These are phyloP conservation scores for Quercus phellos DNA, from an alignment of 331 rosid genomes.

Conservation along the genomic window DNA sequence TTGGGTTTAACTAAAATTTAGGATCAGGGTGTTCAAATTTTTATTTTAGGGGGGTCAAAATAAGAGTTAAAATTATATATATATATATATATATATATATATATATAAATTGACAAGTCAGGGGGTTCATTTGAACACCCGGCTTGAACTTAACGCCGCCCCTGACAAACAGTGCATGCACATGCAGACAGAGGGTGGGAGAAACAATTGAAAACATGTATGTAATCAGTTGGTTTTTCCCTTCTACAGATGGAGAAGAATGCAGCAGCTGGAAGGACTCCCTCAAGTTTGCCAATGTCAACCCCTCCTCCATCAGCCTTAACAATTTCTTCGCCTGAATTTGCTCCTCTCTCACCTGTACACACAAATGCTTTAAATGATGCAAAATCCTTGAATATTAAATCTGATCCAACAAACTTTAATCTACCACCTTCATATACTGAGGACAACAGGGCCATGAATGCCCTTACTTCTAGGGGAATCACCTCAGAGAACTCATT, in stretches of 20 bases:
- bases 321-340: slow-evolving; percentile 75
- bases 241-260: slow-evolving; percentile 89
- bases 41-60: no score
- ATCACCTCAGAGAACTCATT: slow-evolving; percentile 54
- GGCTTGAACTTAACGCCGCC: no score
- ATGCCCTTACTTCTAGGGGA: slow-evolving; percentile 56
- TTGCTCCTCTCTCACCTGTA: slow-evolving; percentile 80
- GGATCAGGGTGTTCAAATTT: no score
- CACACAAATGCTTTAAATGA: slow-evolving; percentile 71
- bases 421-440: slow-evolving; percentile 65
- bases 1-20: no score
- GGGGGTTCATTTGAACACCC: no score
- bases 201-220: not conserved
- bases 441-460: slow-evolving; percentile 59
- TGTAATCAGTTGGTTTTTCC: slow-evolving; percentile 8
- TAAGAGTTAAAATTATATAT: no score
- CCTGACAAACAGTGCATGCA: not conserved
- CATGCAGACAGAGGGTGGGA: not conserved
- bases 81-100: no score
- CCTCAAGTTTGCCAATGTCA: slow-evolving; percentile 82
- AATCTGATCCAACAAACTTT: slow-evolving; percentile 75
- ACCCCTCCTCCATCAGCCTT: slow-evolving; percentile 93
- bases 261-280: slow-evolving; percentile 98
- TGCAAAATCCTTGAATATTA: slow-evolving; percentile 53
- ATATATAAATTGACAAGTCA: no score